Evolutionary conservation across 495 filamentous ascomycete species (phyloP), one percentile per base, ranked within the genome.

Genomic region (Talaromyces thailandensis): DNA sequence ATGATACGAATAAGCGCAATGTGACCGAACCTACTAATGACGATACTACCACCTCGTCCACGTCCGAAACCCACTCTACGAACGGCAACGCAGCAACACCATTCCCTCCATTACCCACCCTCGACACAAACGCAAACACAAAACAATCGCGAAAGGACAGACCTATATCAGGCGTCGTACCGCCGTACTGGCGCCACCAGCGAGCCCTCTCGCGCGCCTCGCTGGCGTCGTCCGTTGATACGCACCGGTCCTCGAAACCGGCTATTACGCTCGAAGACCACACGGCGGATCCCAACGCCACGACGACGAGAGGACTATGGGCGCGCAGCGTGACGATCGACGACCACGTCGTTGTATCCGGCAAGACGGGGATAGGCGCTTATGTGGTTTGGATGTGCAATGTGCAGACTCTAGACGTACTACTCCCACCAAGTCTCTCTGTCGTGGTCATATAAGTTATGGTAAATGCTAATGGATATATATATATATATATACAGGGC

Each of bases 321-420:
- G 88, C 88, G 4, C 79, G 76, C 55, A 83, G 80, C 62, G 87
- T 88, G 23, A 71, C 79, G 2, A 83, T 91, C 53, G 83, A 88
- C 59, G 87, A 89, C 67, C 81, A 88, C 74, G 78, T 81, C 35
- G 75, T 90, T 63, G 81, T 91, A 52, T 78, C 81, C 63, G 88
- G 76, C 45, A 79, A 81, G 67, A 84, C 81, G 5, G 84, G 84
- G 9, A 77, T 88, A 18, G 88, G 88, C 3, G 80, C 85, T 0
- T 91, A 90, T 71, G 86, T 90, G 25, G 86, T 89, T 18, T 91
- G 88, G 88, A 87, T 86, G 69, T 88, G 85, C 66, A 84, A 70
- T 28, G 81, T 91, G 37, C 81, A 87, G 66, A 90, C 87, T 3
- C 75, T 90, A 31, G 84, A 90, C 75, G 87, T 88, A 65, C 68